phyloP scores from a whole-genome alignment of 768 basidiomycete genomes.

The Russula olivacea region DNA sequence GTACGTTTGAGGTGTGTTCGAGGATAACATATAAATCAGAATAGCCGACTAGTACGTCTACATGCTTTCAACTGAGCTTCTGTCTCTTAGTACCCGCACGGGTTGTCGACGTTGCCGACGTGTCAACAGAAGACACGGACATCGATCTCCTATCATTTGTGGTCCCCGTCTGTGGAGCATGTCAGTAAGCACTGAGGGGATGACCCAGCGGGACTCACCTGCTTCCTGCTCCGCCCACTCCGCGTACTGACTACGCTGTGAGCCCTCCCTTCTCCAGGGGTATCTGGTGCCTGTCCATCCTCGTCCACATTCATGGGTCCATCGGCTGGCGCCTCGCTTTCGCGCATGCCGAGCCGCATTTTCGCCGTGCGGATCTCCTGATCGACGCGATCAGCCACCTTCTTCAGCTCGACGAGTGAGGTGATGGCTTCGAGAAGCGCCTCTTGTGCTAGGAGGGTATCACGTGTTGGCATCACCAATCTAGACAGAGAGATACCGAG shows the following conservation, averaged over 20 bases:
- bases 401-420: conserved; percentile 82
- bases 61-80: conserved; percentile 22
- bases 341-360: conserved; percentile 50
- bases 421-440: conserved; percentile 64
- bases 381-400: conserved; percentile 77
- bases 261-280: conserved; percentile 56
- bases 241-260: conserved; percentile 47
- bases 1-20: background rate
- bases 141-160: conserved; percentile 49
- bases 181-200: conserved; percentile 11
- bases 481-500: conserved; percentile 65
- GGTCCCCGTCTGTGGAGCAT: conserved; percentile 18
- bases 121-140: conserved; percentile 74
- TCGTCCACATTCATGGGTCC: conserved; percentile 35
- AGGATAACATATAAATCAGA: conserved; percentile 10
- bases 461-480: conserved; percentile 91
- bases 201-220: conserved; percentile 37
- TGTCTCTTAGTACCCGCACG: conserved; percentile 26
- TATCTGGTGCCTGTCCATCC: conserved; percentile 36
- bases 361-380: conserved; percentile 74
- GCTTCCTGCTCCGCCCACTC: conserved; percentile 49
- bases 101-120: conserved; percentile 30
- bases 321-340: conserved; percentile 37
- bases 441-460: conserved; percentile 71
- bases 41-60: conserved; percentile 3